Evolutionary conservation across 148 eudicot genomes (phyloP), one percentile per base, ranked within the genome.

Genomic region (Silene latifolia): DNA sequence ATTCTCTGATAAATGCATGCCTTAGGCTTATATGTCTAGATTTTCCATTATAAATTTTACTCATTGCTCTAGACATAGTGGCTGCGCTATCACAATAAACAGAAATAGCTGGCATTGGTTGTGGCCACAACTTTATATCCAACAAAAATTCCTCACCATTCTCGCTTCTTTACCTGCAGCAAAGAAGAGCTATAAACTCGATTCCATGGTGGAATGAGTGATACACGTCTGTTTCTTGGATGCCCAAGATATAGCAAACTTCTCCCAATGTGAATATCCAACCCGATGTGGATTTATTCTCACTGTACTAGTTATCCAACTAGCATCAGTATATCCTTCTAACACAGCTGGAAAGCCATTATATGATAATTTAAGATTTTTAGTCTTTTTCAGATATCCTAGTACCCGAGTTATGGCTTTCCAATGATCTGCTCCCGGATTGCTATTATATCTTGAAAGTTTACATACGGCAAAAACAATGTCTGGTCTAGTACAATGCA

Each of bases 191-290:
- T 23, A 80, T 21, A 35, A 80, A 65, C 8, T 71, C 54, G 8
- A 14, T 4, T 75, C 71, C 79, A 63, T 63, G 32, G 76, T 63
- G n/a, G 69, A 74, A 23, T 67, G 73, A 0, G 73, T n/a, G n/a
- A n/a, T n/a, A n/a, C 69, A 79, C 1, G 47, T 79, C 19, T 74
- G 67, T 64, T 74, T 79, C 77, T 67, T 79, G 9, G 59, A 69
- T 4, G 59, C 57, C 83, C 72, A 76, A 80, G 65, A 75, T 21
- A 80, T 47, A 2, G 59, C 75, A 25, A 61, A 79, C 1, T 79
- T 72, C 46, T 4, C n/a, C 69, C 2, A 53, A 7, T 39, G 19
- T 35, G 63, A 80, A 66, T 0, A 48, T 62, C 69, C 58, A 73
- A 7, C 56, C 56, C 4, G 4, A 14, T 14, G 76, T 60, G 51